These are phyloP conservation scores for Populus trichocarpa DNA, from an alignment of 441 rosid genomes.

Conservation along the genomic window DNA sequence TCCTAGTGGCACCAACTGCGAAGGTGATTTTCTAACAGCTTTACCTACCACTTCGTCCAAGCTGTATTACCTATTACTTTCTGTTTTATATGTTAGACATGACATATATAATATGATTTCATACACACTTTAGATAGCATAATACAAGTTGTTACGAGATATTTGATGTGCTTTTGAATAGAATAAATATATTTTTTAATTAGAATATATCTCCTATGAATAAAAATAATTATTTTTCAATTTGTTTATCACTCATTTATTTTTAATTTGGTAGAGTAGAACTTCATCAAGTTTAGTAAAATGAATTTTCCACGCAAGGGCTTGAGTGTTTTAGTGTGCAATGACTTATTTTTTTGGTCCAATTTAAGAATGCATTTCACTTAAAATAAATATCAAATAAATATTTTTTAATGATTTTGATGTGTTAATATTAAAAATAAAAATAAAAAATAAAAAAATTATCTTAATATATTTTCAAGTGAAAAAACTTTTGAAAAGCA, in stretches of 20 bases:
- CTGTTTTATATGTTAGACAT: neutral
- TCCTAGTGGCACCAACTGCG: constrained; percentile 12
- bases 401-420: no score
- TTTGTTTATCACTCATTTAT: neutral
- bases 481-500: no score
- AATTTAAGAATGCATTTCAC: no score
- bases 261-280: no score
- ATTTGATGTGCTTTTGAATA: neutral
- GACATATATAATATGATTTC: neutral
- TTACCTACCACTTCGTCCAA: constrained; percentile 9
- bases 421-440: no score
- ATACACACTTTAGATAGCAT: neutral
- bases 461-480: no score
- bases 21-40: neutral
- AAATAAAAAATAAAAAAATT: no score
- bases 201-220: neutral
- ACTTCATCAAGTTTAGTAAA: neutral
- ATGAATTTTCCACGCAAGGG: neutral
- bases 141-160: neutral
- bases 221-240: no score
- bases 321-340: neutral
- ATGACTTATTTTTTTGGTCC: neutral
- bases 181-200: no score
- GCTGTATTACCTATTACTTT: neutral
- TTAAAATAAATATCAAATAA: no score